These are phyloP conservation scores for Metschnikowia sp. DNA, from an alignment of 805 yeast genomes.

Conservation along the genomic window DNA sequence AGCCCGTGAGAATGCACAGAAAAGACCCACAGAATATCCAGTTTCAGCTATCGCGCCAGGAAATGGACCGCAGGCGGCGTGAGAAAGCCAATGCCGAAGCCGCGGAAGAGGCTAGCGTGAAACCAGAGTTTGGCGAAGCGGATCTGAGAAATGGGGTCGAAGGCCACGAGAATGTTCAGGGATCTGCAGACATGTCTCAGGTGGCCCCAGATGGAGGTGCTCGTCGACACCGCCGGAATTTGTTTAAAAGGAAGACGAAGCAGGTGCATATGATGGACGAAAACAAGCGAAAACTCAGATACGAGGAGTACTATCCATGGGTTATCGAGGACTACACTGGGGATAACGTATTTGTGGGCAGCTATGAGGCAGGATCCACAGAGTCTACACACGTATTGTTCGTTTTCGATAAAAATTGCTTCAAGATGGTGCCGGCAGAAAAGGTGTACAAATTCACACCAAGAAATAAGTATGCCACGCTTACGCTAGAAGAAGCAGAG, in stretches of 20 bases:
- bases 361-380: constrained; percentile 85
- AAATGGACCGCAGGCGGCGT: constrained; percentile 55
- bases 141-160: constrained; percentile 12
- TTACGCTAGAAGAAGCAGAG: constrained; percentile 95
- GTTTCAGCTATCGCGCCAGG: constrained; percentile 75
- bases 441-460: constrained; percentile 93
- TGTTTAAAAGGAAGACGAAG: constrained; percentile 75
- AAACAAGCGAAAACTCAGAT: constrained; percentile 75
- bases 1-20: constrained; percentile 85
- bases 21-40: constrained; percentile 92
- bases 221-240: constrained; percentile 51
- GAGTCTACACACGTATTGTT: constrained; percentile 79
- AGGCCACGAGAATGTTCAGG: constrained; percentile 9
- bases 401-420: constrained; percentile 82
- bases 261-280: constrained; percentile 82
- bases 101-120: constrained; percentile 5
- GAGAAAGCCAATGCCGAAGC: constrained; percentile 28
- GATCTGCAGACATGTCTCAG: constrained; percentile 51
- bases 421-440: constrained; percentile 92
- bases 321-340: constrained; percentile 96
- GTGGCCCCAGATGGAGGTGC: constrained; percentile 95
- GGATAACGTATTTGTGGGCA: constrained; percentile 90
- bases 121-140: constrained; percentile 15
- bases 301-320: constrained; percentile 98
- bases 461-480: constrained; percentile 87